Percentiles rank a stretch among this genome's conserved stretches.
phyloP scores from a whole-genome alignment of 371 early-diverging fungal genomes.

The Nematocida sp. region DNA sequence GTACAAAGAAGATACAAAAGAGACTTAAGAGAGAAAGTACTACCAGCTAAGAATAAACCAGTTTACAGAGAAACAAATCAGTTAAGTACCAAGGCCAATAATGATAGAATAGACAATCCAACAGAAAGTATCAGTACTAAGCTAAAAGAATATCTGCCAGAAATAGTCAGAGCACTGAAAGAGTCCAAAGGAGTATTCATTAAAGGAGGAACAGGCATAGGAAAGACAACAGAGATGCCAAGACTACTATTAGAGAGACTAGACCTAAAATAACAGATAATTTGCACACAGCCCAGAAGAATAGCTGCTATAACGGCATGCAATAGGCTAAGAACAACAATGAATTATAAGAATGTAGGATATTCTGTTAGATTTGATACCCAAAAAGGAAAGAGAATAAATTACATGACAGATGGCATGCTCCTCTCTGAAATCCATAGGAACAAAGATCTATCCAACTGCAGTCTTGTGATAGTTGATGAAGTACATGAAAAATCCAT shows the following conservation, averaged over 20 bases:
- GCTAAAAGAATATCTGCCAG: conserved; percentile 66
- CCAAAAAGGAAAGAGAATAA: conserved; percentile 36
- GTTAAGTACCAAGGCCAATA: too few species aligned
- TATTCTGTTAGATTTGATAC: conserved; percentile 50
- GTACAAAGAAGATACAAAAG: background rate
- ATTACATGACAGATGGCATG: conserved; percentile 60
- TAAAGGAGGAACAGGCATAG: conserved; percentile 55
- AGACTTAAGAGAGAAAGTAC: background rate
- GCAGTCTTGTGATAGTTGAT: conserved; percentile 51
- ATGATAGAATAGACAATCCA: too few species aligned
- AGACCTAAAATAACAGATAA: conserved; percentile 48
- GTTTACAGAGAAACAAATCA: too few species aligned
- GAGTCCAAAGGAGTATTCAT: conserved; percentile 45
- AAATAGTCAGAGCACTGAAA: conserved; percentile 21
- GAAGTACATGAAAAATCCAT: conserved; percentile 57
- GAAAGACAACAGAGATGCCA: conserved; percentile 58
- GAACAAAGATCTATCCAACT: conserved; percentile 23
- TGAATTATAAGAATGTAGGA: conserved; percentile 21
- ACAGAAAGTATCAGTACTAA: too few species aligned
- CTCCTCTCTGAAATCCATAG: conserved; percentile 42
- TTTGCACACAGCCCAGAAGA: conserved; percentile 60
- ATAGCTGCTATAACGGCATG: conserved; percentile 46
- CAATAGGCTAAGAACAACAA: conserved; percentile 39
- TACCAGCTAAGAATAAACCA: conserved; percentile 5
- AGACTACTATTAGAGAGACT: conserved; percentile 41